Conservation (phyloP, 768 basidiomycete species). For the Kockovaella imperatae region DNA sequence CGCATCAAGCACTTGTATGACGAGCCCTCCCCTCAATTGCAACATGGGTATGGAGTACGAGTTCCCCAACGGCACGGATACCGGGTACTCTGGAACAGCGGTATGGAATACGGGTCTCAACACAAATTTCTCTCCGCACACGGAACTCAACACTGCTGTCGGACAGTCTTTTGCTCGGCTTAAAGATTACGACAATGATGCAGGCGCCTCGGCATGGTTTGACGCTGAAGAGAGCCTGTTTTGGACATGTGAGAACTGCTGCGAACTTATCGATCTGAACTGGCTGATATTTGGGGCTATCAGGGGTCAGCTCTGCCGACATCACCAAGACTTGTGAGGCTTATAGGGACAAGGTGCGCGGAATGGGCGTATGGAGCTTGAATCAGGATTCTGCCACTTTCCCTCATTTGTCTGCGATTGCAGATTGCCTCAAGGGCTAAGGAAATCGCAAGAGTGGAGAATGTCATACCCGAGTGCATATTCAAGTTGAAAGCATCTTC, state of each 20-base stretch:
- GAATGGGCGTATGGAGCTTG: conserved; percentile 26
- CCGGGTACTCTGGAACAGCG: conserved; percentile 6
- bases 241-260: no score
- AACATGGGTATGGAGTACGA: conserved; percentile 9
- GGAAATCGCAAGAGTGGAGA: neutral
- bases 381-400: neutral
- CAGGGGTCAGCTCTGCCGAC: conserved; percentile 17
- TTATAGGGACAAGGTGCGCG: conserved; percentile 16
- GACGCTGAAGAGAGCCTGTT: conserved; percentile 13
- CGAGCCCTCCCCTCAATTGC: conserved; percentile 14
- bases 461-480: neutral
- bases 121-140: neutral
- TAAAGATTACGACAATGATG: neutral
- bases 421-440: neutral
- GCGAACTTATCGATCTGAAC: no score
- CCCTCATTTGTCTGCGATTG: neutral
- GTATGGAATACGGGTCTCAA: conserved; percentile 9
- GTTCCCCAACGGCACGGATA: conserved; percentile 4
- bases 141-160: neutral
- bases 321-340: conserved; percentile 14
- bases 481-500: no score
- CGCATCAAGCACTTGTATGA: no score
- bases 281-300: no score
- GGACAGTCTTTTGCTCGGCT: neutral
- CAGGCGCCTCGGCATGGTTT: conserved; percentile 7